Evolutionary conservation across 225 moss, liverwort and hornwort species (phyloP), one percentile per base, ranked within the genome.

Genomic region (Antitrichia curtipendula): DNA sequence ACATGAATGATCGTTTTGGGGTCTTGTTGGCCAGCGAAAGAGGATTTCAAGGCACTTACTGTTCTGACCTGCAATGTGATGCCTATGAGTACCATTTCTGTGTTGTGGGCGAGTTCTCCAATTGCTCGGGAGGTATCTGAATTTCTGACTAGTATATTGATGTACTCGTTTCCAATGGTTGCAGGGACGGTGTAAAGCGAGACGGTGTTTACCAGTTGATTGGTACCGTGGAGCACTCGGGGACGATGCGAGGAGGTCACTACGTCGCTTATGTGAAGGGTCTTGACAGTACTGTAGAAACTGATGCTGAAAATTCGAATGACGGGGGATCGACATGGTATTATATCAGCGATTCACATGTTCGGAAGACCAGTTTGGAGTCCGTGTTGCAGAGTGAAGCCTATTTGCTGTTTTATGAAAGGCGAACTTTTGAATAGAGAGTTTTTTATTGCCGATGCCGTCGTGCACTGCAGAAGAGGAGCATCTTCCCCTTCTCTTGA

Each of bases 211-310:
- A 97, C 89, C 95, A 92, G 70, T 85, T 97, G 41, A 95, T 95
- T 80, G 97, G 97, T 66, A 97, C 92, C 32, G 97, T 97, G 89
- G 97, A 95, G 95, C 96, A 97, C 87, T 92, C 95, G 41, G 96
- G 97, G 76, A 97, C 96, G 40, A 92, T 97, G 89, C 95, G 93
- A 84, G 94, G 97, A 76, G 97, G 97, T 78, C 96, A 97, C 84
- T 97, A 96, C 86, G 97, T 97, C 53, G 96, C 97, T 47, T 95
- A 95, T 17, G 97, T 97, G 63, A 95, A 94, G 87, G 96, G 95
- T 84, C 92, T 92, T 49, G 85, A 85, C 76, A 41, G 75, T 7
- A 63, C 2, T 53, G 62, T 61, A 21, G 83, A 93, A 74, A 83
- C n/a, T 17, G 87, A 56, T 62, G 76, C 64, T 29, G 88, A 82